A percentile compares a stretch with the other conserved stretches of the same genome.
Evolutionary conservation across 768 basidiomycete species (phyloP).

Genomic region (Pleurotus tuoliensis): DNA sequence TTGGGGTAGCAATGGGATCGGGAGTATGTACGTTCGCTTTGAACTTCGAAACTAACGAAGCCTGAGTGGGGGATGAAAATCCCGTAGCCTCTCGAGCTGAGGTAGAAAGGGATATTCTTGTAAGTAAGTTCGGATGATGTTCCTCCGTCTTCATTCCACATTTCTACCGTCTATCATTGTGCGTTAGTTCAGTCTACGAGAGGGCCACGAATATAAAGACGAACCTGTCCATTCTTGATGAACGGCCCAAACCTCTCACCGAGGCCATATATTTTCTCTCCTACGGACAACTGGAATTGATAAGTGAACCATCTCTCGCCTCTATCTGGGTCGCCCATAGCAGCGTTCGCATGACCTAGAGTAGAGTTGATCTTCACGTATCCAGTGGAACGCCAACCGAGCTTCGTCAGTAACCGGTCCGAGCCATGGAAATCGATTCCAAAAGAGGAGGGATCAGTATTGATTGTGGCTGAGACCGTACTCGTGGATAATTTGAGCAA

Average conservation of each 20-base stretch:
- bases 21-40: constrained; percentile 32
- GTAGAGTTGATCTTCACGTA: constrained; percentile 23
- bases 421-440: constrained; percentile 22
- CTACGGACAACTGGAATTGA: constrained; percentile 32
- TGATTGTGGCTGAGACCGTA: constrained; percentile 23
- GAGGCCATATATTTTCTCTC: constrained; percentile 42
- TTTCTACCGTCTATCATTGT: constrained; percentile 23
- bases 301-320: constrained; percentile 27
- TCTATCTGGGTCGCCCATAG: constrained; percentile 19
- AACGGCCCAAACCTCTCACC: constrained; percentile 46
- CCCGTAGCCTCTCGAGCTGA: constrained; percentile 40
- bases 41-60: constrained; percentile 44
- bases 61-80: constrained; percentile 43
- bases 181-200: no score
- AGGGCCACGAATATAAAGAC: background rate
- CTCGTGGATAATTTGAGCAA: constrained; percentile 19
- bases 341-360: constrained; percentile 13
- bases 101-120: constrained; percentile 33
- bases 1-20: constrained; percentile 7
- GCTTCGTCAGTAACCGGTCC: constrained; percentile 24
- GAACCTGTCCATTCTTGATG: constrained; percentile 40
- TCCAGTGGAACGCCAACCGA: constrained; percentile 27
- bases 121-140: constrained; percentile 33
- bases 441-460: constrained; percentile 23
- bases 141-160: constrained; percentile 44